Base-by-base conservation (phyloP, 2,329 filamentous ascomycete genomes). In the Coniella vitis region DNA sequence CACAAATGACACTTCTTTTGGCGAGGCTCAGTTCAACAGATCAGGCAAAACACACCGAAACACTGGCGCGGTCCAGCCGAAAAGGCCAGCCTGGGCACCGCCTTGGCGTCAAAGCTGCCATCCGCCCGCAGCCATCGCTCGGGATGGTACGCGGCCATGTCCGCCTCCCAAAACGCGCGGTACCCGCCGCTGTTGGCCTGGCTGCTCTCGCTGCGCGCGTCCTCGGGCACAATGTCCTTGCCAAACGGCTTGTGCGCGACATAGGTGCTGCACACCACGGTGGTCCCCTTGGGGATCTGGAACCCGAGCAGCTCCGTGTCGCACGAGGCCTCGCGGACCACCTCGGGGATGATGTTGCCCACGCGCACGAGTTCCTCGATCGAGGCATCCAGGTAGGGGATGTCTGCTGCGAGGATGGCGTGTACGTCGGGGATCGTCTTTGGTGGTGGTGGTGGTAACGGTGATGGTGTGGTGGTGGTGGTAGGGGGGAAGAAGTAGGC, bases 301-400 rank as follows among this genome's bases (percentile, higher is more conserved):
- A 19, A 22, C 8, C 51, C 51, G 21, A 51, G 36, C 10, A 50
- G 42, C 13, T 50, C 40, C 17, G 47, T 35, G 36, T 53, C 47
- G 39, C 42, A 45, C 19, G 47, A 12, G 3, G 51, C 34, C 31
- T 49, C 44, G 22, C 51, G 47, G 36, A 49, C 44, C 4, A 53
- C 29, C 31, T 49, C 40, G 0, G 46, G 47, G 16, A 49, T 48
- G 17, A 45, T 44, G 36, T 47, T 49, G 44, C 35, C 48, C 12
- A 42, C 17, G 17, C 51, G 47, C n/a, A 53, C 21, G 16, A 49
- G 44, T 35, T 53, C 47, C 14, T 53, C 51, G 31, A 53, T 38
- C 14, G 51, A 49, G 19, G 42, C 51, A 34, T 53, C 44, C 7
- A 53, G 47, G 31, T 47, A 51, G 29, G 51, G 47, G 34, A 51